Evolutionary conservation across 805 yeast genomes (phyloP), one percentile per base, ranked within the genome.

Genomic region (Pichia sporocuriosa): DNA sequence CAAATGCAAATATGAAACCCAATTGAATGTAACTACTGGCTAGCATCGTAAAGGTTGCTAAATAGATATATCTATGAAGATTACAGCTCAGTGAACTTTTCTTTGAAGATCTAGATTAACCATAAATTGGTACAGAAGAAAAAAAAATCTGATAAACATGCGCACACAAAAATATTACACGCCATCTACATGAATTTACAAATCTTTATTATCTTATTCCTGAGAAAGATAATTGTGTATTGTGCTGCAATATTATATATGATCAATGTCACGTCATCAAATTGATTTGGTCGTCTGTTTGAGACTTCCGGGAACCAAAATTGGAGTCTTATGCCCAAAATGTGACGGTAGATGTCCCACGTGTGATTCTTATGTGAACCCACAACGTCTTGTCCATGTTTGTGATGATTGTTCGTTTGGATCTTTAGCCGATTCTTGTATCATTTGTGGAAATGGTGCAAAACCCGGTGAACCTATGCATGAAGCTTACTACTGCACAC

Each of bases 271-370:
- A 3, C 79, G 93, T 41, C 96, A 88, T 61, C 95, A 88, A 61
- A 77, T 80, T 38, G 97, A 89, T 57, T 69, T 88, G 21, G 74
- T 84, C 3, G 78, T 81, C 66, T 89, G 97, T 57, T 66, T 84
- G 72, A 84, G 82, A 57, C 93, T 78, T 52, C 87, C 96, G 1
- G 97, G 97, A 0, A 72, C 78, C 0, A 62, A 66, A 15, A 58
- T 75, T 4, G 97, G 95, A 1, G 65, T 70, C 38, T 67, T 89
- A 3, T 89, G 97, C 54, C 79, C 76, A 25, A 84, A 74, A 58
- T 89, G 97, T 59, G 96, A 89, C 57, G 97, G 96, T 1, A 72
- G 79, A 50, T 89, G 97, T 55, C 96, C 96, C 3, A 69, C 79
- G 3, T 89, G 97, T 60, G 97, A 88, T 56, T 83, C 95, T 1